Evolutionary conservation across 768 basidiomycete species (phyloP), one percentile per base, ranked within the genome.

Genomic region (Tubosaeta sp.): DNA sequence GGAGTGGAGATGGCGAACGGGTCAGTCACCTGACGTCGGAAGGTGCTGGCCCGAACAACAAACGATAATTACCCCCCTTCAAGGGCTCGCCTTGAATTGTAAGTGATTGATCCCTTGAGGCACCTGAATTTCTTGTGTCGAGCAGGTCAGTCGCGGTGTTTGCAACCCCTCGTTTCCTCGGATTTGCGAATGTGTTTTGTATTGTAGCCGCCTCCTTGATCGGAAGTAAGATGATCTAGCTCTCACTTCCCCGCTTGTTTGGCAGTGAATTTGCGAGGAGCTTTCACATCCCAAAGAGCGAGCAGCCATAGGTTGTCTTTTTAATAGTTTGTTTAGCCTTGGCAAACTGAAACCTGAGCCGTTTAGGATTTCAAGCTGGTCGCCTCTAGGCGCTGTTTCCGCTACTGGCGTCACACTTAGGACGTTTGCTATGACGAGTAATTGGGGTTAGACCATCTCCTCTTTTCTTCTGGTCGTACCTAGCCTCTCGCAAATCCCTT

Each of bases 361-460:
- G 11, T 31, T 30, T 13, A 14, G 3, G 2, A 8, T 21, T 18
- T 30, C 3, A 10, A 13, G 39, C 30, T 53, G 12, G 54, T 22
- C 10, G 4, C 1, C 25, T 7, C 16, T 19, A 61, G 57, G 60
- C 9, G 16, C 54, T 9, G 7, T 54, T 11, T 13, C 40, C 18
- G 79, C 81, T 3, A 80, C 81, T 22, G 77, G 75, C 1, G 46
- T 56, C 31, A 87, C 83, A 0, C 75, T 85, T 24, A 80, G 82
- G 6, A 86, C 85, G 0, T 87, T 85, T 72, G 59, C 69, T 8
- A 81, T 86, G 72, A 42, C 56, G 0, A 76, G 59, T 46, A 74
- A 80, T 58, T 83, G 81, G 81, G 80, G 77, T 8, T 86, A 84
- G 84, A 74, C 83, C 18, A 81, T 84, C 19, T 83, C 82, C 0